phyloP scores from a whole-genome alignment of 2,329 filamentous ascomycete species.

The Fonsecaea nubica region DNA sequence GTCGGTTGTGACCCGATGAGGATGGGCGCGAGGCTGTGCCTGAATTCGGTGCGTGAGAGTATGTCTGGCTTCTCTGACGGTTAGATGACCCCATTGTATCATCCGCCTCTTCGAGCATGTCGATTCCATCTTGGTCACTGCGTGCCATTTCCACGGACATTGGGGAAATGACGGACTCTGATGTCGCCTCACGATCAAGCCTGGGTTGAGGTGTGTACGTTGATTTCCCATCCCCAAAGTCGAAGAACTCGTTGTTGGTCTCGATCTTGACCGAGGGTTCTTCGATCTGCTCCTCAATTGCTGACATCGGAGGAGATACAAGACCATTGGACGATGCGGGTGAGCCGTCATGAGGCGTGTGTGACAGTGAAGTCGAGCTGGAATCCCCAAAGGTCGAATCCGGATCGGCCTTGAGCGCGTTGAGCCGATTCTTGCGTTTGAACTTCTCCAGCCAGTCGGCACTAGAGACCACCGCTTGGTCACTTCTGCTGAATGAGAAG shows the following conservation, averaged over 20 bases:
- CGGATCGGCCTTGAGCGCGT: slow-evolving; percentile 62
- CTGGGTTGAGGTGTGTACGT: slow-evolving; percentile 71
- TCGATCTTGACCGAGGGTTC: slow-evolving; percentile 64
- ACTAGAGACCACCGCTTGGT: slow-evolving; percentile 56
- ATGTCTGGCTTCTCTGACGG: slow-evolving; percentile 84
- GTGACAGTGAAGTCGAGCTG: slow-evolving; percentile 61
- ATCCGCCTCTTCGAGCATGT: slow-evolving; percentile 41
- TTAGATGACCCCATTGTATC: slow-evolving; percentile 63
- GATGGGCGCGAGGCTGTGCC: slow-evolving; percentile 55
- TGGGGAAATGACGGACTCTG: slow-evolving; percentile 26
- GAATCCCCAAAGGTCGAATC: slow-evolving; percentile 48
- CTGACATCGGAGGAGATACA: slow-evolving; percentile 72
- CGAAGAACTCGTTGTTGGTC: slow-evolving; percentile 63
- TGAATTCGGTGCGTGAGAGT: slow-evolving; percentile 65
- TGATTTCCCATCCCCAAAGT: slow-evolving; percentile 64
- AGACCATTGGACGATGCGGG: slow-evolving; percentile 74
- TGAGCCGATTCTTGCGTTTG: slow-evolving; percentile 81
- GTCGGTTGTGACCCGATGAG: slow-evolving; percentile 32
- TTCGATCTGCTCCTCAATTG: slow-evolving; percentile 65
- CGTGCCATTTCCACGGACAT: slow-evolving; percentile 27
- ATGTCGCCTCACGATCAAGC: slow-evolving; percentile 45
- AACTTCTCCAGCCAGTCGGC: slow-evolving; percentile 91
- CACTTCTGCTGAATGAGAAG: slow-evolving; percentile 40
- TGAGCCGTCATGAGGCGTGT: slow-evolving; percentile 71
- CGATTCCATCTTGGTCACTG: slow-evolving; percentile 23